phyloP scores from a whole-genome alignment of 495 filamentous ascomycete species.

The Aspergillus funiculosus region DNA sequence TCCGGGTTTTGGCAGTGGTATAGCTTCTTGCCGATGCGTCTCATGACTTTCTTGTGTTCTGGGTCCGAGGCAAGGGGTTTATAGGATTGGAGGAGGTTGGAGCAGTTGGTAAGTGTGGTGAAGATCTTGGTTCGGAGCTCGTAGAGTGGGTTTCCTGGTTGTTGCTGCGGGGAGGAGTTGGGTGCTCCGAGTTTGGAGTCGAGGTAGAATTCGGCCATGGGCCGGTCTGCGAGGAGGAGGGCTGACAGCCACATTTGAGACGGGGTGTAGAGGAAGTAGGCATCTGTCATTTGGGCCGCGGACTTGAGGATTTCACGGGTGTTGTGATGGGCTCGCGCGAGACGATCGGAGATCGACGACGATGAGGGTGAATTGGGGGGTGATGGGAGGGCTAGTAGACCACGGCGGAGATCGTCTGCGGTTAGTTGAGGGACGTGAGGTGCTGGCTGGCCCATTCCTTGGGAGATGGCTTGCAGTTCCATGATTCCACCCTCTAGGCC shows the following conservation, averaged over 20 bases:
- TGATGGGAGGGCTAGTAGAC: slow-evolving; percentile 25
- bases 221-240: slow-evolving; percentile 65
- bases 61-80: slow-evolving; percentile 39
- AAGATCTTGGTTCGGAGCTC: slow-evolving; percentile 41
- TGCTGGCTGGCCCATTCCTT: slow-evolving; percentile 43
- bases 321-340: slow-evolving; percentile 60
- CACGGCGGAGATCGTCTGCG: slow-evolving; percentile 32
- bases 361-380: slow-evolving; percentile 19
- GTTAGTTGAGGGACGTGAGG: slow-evolving; percentile 33
- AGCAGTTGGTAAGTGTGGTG: slow-evolving; percentile 38
- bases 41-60: slow-evolving; percentile 48
- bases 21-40: slow-evolving; percentile 63
- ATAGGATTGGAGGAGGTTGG: slow-evolving; percentile 33
- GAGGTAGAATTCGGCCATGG: slow-evolving; percentile 66
- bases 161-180: slow-evolving; percentile 12
- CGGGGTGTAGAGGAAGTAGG: slow-evolving; percentile 92
- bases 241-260: slow-evolving; percentile 88
- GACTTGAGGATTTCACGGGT: slow-evolving; percentile 70
- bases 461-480: slow-evolving; percentile 65
- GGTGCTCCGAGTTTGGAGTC: slow-evolving; percentile 56
- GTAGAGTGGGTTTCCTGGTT: slow-evolving; percentile 22
- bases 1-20: slow-evolving; percentile 72
- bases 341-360: slow-evolving; percentile 38
- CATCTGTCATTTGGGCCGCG: slow-evolving; percentile 80
- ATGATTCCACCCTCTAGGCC: slow-evolving; percentile 79